Conservation (phyloP, 2,329 filamentous ascomycete species). For the Xylariaceae sp. region DNA sequence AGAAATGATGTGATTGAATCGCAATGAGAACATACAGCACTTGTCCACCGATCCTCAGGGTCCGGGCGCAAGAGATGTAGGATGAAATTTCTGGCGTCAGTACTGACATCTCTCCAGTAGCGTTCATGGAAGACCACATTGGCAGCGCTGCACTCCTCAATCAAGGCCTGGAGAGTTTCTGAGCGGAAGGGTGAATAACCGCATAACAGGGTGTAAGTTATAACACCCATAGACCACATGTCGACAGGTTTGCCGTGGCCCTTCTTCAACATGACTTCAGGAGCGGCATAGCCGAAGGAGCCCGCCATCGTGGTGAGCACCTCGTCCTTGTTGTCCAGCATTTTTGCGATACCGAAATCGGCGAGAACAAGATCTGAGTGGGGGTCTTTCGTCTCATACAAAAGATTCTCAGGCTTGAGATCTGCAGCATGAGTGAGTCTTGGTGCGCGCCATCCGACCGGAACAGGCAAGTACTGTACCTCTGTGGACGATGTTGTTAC, state of each 20-base stretch:
- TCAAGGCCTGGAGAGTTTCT: slow-evolving; percentile 86
- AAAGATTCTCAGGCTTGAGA: slow-evolving; percentile 94
- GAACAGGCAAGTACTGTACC: slow-evolving; percentile 46
- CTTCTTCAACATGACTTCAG: slow-evolving; percentile 96
- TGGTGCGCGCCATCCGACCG: background rate
- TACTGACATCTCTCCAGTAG: slow-evolving; percentile 97
- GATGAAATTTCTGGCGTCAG: slow-evolving; percentile 95
- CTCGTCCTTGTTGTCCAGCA: slow-evolving; percentile 84
- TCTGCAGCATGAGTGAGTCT: slow-evolving; percentile 48
- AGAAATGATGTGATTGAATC: background rate
- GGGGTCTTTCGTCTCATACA: slow-evolving; percentile 75
- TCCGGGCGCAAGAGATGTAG: slow-evolving; percentile 71
- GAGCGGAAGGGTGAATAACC: slow-evolving; percentile 97
- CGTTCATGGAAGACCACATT: slow-evolving; percentile 92
- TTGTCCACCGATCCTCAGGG: slow-evolving; percentile 70
- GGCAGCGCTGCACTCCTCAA: slow-evolving; percentile 83
- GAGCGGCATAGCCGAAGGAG: slow-evolving; percentile 95
- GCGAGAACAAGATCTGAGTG: slow-evolving; percentile 87
- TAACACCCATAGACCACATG: slow-evolving; percentile 99
- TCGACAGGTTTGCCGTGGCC: slow-evolving; percentile 98
- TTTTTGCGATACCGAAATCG: slow-evolving; percentile 98
- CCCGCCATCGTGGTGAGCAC: slow-evolving; percentile 97
- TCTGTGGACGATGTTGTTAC: slow-evolving; percentile 92
- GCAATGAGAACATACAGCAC: slow-evolving; percentile 52
- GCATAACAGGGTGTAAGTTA: slow-evolving; percentile 95